Base-by-base conservation (phyloP, 2,329 filamentous ascomycete species). In the Sporothrix pseudoabietina region DNA sequence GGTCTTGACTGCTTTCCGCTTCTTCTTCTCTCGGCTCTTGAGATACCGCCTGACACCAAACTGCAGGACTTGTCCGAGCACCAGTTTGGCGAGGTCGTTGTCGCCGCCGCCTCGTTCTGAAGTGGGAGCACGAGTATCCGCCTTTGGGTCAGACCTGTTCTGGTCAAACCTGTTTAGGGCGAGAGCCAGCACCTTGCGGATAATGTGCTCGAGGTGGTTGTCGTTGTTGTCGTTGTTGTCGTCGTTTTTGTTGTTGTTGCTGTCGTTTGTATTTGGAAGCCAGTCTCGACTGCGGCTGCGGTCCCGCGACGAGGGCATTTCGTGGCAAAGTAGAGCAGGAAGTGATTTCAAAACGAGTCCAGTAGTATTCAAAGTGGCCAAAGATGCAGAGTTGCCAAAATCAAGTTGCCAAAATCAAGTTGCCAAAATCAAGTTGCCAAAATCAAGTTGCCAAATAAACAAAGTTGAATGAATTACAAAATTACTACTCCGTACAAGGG, bases 41-140 rank as follows among this genome's bases (percentile, higher is more conserved):
- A 75, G 39, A 63, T 74, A 75, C 14, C 52, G 44, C 10, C 57
- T 32, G n/a, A 74, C 30, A 9, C 55, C 71, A 52, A 71, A 73
- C 63, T 74, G 73, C 4, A 72, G 39, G 22, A 68, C 71, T n/a
- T 75, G 73, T 4, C 71, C 69, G n/a, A 75, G 72, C 5, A 75
- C 52, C 12, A 74, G 47, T 2, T 57, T 71, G 16, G 73, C 69
- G 30, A 75, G 69, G 7, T 75, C 74, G 71, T 32, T 72, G 35
- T 49, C 57, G 16, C 47, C 44, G 16, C 47, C 4, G 61, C 44
- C n/a, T 63, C 39, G 16, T n/a, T 44, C 35, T 22, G 52, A 14
- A 9, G 26, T 55, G 52, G 52, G 52, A 22, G 8, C 7, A 9
- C 52, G 52, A 7, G 22, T 26, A 22, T 55, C 59, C 39, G 12